Evolutionary conservation across 2,329 filamentous ascomycete species (phyloP), one percentile per base, ranked within the genome.

Genomic region (Venturia carpophila): DNA sequence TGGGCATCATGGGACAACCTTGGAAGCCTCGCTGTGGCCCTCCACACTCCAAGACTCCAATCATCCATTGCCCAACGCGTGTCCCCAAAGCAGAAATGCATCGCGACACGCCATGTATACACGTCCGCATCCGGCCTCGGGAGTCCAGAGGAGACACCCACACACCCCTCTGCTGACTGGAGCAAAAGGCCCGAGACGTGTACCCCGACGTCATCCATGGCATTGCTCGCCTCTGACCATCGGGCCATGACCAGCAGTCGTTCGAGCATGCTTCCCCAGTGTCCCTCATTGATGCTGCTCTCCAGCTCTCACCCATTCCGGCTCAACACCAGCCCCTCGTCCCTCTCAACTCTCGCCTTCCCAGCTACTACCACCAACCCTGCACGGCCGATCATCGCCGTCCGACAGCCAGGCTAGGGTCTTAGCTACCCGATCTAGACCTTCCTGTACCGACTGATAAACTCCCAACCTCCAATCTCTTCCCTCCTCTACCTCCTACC

Each of bases 381-480:
- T 34, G 52, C 52, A 17, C 30, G 5, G 52, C 30, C 30, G 30
- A 58, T 41, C 39, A 15, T 15, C 27, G 52, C 52, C 52, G 24
- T 10, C 24, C 30, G 19, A 37, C 49, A 34, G 30, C 3, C 49
- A 56, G 52, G 9, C 52, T 37, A 58, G 52, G 37, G 52, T 58
- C 52, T 62, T 47, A 43, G 60, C 60, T 34, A 21, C 17, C n/a
- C 39, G 37, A 17, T 62, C 60, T 62, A 62, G 60, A 62, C 39
- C 60, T 42, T 62, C 30, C 30, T 37, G 52, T 37, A 58, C 19
- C 52, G 30, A 58, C 24, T 37, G 6, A 37, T 37, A 58, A 24
- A 47, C 45, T n/a, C 47, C 47, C 47, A 52, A 58, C 52, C 30
- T 6, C 58, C 9, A 19, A 34, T n/a, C n/a, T 62, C 39, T 13